Evolutionary conservation across 176 grass and related monocot species (phyloP).

Genomic region (Canna indica): DNA sequence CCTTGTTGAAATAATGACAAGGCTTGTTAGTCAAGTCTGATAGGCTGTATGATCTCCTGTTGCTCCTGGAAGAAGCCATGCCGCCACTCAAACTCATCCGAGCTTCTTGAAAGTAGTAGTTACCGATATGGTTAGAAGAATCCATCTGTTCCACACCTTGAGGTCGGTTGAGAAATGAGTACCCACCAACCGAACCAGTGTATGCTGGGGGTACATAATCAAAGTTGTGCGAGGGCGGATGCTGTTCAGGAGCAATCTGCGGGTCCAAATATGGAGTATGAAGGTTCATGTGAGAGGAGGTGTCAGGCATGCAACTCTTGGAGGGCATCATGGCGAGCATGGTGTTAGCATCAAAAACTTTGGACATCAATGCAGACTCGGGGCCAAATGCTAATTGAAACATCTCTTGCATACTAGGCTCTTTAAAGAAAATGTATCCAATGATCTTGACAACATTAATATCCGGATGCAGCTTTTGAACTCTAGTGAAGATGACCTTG

Average conservation of each 20-base stretch:
- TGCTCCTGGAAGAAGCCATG: constrained; percentile 1
- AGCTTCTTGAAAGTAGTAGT: constrained; percentile 29
- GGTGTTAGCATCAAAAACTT: constrained; percentile 43
- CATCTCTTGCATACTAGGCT: constrained; percentile 56
- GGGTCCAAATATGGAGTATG: constrained; percentile 28
- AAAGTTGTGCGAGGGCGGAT: not conserved
- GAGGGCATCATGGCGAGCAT: constrained; percentile 32
- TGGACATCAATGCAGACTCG: constrained; percentile 33
- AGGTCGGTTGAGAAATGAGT: constrained; percentile 14
- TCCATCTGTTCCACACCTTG: constrained; percentile 26
- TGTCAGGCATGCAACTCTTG: constrained; percentile 3
- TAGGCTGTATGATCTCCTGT: constrained; percentile 16
- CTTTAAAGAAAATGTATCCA: constrained; percentile 54
- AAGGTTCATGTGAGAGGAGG: constrained; percentile 21
- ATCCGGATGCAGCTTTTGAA: constrained; percentile 55
- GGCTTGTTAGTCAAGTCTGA: constrained; percentile 25
- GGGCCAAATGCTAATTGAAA: constrained; percentile 57
- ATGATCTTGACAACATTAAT: constrained; percentile 68
- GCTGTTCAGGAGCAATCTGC: not conserved
- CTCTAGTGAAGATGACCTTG: constrained; percentile 39
- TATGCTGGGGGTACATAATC: constrained; percentile 1
- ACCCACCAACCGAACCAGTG: constrained; percentile 12
- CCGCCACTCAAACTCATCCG: constrained; percentile 4
- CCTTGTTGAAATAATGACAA: constrained; percentile 82
- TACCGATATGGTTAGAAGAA: constrained; percentile 2